Evolutionary conservation across 169 alveolate genomes (phyloP).

Genomic region (Babesia sp.): DNA sequence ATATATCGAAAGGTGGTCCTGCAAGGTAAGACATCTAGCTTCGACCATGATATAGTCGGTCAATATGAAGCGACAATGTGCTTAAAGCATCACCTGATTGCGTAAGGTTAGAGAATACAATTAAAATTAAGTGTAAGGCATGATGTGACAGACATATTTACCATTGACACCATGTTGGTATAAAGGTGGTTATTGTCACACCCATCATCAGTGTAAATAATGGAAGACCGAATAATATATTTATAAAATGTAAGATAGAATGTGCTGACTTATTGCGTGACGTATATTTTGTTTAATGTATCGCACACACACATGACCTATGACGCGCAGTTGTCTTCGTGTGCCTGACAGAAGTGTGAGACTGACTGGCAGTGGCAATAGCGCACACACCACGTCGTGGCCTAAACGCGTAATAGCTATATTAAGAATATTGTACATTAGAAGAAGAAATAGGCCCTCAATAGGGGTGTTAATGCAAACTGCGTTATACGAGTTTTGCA

Average conservation of each 20-base stretch:
- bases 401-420: background rate
- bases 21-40: too few species aligned
- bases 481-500: background rate
- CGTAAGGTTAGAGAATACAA: background rate
- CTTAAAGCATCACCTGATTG: background rate
- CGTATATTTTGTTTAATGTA: background rate
- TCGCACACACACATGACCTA: conserved; percentile 13
- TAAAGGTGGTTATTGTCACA: background rate
- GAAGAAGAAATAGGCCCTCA: background rate
- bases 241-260: background rate
- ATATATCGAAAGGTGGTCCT: too few species aligned
- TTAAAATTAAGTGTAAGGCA: too few species aligned
- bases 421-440: background rate
- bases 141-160: background rate
- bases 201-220: background rate
- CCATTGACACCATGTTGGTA: background rate
- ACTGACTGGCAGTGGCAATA: background rate
- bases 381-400: conserved; percentile 20
- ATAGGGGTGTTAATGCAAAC: background rate
- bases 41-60: too few species aligned
- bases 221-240: background rate
- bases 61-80: too few species aligned
- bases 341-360: conserved; percentile 11
- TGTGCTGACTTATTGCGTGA: background rate
- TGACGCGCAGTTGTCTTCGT: background rate